These are phyloP conservation scores for Phytophthora sojae DNA, from an alignment of 352 stramenopile species.

Conservation along the genomic window DNA sequence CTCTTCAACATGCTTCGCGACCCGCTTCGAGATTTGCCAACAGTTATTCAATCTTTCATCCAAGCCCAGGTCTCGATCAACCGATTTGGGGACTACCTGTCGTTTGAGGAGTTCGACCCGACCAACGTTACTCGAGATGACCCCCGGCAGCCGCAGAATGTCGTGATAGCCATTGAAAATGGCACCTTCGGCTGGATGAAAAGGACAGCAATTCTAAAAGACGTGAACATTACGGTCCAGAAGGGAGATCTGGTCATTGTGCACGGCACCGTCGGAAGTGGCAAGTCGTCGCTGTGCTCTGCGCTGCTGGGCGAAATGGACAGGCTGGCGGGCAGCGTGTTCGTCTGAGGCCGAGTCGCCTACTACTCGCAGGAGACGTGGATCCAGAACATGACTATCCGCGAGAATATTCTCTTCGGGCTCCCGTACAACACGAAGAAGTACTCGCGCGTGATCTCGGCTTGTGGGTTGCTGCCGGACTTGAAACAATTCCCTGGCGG, in stretches of 20 bases:
- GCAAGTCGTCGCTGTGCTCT: conserved; percentile 66
- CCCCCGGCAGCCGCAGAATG: conserved; percentile 4
- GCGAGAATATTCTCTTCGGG: conserved; percentile 96
- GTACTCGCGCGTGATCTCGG: conserved; percentile 62
- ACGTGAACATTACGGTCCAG: conserved; percentile 51
- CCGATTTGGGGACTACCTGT: conserved; percentile 49
- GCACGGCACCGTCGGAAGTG: conserved; percentile 51
- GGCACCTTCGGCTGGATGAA: conserved; percentile 46
- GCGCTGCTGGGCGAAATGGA: conserved; percentile 88
- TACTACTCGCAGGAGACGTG: conserved; percentile 91
- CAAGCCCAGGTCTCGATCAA: conserved; percentile 47
- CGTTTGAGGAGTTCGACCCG: conserved; percentile 29
- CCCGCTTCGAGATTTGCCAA: conserved; percentile 44
- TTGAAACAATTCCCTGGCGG: conserved; percentile 85
- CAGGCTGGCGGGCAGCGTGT: conserved; percentile 43
- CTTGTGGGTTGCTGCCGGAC: conserved; percentile 87
- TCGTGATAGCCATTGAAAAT: conserved; percentile 34
- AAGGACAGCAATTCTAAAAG: conserved; percentile 28
- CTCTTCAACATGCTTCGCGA: conserved; percentile 57
- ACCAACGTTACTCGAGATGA: conserved; percentile 29
- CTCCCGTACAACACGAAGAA: conserved; percentile 48
- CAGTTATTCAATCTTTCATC: conserved; percentile 45
- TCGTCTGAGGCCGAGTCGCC: conserved; percentile 48
- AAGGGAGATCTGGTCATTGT: conserved; percentile 62
- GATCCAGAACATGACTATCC: conserved; percentile 95